Evolutionary conservation across 176 grass and related monocot species (phyloP).

Genomic region (Pontederia crassipes): DNA sequence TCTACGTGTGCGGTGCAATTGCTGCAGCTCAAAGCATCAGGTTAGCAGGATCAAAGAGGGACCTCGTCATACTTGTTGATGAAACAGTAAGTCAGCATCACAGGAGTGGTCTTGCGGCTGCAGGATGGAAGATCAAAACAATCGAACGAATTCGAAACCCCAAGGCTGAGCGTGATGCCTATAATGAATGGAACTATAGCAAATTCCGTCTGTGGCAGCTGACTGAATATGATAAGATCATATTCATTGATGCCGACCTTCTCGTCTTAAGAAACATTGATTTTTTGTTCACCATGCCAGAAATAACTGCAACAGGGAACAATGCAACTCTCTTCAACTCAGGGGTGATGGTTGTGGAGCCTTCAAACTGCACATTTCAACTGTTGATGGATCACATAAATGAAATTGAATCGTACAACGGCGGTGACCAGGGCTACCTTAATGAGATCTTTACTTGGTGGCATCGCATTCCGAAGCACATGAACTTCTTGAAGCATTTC

Average conservation of each 20-base stretch:
- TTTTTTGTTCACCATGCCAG: slow-evolving; percentile 29
- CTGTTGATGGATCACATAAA: slow-evolving; percentile 34
- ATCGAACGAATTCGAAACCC: slow-evolving; percentile 28
- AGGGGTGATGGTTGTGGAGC: slow-evolving; percentile 35
- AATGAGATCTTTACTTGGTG: slow-evolving; percentile 42
- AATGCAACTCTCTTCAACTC: slow-evolving; percentile 32
- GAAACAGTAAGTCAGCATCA: slow-evolving; percentile 23
- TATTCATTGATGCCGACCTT: slow-evolving; percentile 41
- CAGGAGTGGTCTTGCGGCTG: slow-evolving; percentile 27
- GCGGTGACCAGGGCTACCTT: slow-evolving; percentile 34
- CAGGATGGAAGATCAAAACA: slow-evolving; percentile 30
- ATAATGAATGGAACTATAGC: slow-evolving; percentile 39
- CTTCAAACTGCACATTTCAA: slow-evolving; percentile 28
- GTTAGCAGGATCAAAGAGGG: slow-evolving; percentile 25
- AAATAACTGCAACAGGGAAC: slow-evolving; percentile 27
- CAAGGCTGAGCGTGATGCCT: slow-evolving; percentile 23
- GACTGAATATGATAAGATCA: slow-evolving; percentile 36
- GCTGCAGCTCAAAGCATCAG: slow-evolving; percentile 37
- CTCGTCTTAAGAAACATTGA: slow-evolving; percentile 32
- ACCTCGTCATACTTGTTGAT: slow-evolving; percentile 33
- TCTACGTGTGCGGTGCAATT: slow-evolving; percentile 38
- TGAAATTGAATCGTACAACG: slow-evolving; percentile 48
- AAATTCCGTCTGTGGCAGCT: slow-evolving; percentile 33
- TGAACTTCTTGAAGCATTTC: slow-evolving; percentile 34
- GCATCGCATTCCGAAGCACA: slow-evolving; percentile 31